These are phyloP conservation scores for Batkoa obscura DNA, from an alignment of 371 early-diverging fungal genomes.

Conservation along the genomic window DNA sequence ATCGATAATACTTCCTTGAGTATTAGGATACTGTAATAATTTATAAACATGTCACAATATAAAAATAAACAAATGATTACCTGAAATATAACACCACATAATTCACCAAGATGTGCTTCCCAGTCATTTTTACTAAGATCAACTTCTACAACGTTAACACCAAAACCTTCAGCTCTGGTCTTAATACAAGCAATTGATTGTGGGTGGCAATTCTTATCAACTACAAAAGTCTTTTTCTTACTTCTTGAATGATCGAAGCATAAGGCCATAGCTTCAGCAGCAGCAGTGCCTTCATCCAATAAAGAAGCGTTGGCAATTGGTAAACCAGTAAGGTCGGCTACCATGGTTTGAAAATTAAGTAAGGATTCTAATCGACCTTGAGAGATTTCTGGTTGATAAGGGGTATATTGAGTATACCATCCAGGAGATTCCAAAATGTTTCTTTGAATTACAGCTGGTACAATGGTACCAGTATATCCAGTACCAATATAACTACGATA, in stretches of 20 bases:
- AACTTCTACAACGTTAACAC: conserved; percentile 70
- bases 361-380: conserved; percentile 94
- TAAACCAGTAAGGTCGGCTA: conserved; percentile 81
- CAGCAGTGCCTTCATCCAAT: conserved; percentile 94
- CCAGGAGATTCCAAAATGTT: conserved; percentile 93
- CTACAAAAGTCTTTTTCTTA: conserved; percentile 67
- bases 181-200: conserved; percentile 85
- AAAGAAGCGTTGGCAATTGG: conserved; percentile 89
- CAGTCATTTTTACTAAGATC: conserved; percentile 61
- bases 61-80: conserved; percentile 20
- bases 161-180: conserved; percentile 85
- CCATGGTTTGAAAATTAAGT: conserved; percentile 90
- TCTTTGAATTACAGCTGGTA: conserved; percentile 84
- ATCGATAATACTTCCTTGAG: conserved; percentile 64
- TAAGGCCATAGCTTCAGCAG: conserved; percentile 93
- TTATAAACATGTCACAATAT: neutral
- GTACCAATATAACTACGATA: conserved; percentile 82
- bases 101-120: conserved; percentile 41
- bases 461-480: conserved; percentile 79
- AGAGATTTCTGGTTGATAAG: conserved; percentile 95
- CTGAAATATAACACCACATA: conserved; percentile 54
- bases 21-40: conserved; percentile 65
- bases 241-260: conserved; percentile 48
- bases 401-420: conserved; percentile 81
- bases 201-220: conserved; percentile 79